Percentiles rank a stretch among this genome's conserved stretches.
Conservation (phyloP, 345 rosid genomes). For the Toxicodendron radicans region DNA sequence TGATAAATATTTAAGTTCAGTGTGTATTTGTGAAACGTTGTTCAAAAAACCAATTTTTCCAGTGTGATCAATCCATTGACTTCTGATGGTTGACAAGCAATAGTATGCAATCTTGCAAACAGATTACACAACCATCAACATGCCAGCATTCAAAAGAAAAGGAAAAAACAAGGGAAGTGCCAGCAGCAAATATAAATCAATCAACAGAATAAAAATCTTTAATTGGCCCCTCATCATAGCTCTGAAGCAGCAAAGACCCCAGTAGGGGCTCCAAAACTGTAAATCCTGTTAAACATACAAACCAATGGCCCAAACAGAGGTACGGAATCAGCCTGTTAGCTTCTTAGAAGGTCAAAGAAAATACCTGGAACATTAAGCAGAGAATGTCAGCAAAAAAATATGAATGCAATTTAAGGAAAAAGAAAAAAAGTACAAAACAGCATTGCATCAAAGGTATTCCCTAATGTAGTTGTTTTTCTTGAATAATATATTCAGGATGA, state of each 20-base stretch:
- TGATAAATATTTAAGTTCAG: not conserved
- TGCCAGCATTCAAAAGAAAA: not conserved
- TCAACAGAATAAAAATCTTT: constrained; percentile 14
- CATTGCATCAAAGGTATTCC: constrained; percentile 11
- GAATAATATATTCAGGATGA: not conserved
- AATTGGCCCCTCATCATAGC: constrained; percentile 29
- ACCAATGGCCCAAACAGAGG: constrained; percentile 83
- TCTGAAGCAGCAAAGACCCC: constrained; percentile 32
- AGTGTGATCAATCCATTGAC: not conserved
- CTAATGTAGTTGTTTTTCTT: not conserved
- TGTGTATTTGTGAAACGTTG: not conserved
- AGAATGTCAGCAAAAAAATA: constrained; percentile 46
- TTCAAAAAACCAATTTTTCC: not conserved
- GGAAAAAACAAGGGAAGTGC: not conserved
- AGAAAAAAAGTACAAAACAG: constrained; percentile 1
- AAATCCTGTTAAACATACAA: constrained; percentile 93
- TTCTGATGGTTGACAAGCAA: not conserved
- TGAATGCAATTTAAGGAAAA: constrained; percentile 4
- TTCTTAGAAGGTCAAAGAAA: constrained; percentile 95
- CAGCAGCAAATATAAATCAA: not conserved
- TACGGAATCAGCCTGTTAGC: constrained; percentile 89
- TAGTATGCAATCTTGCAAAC: constrained; percentile 1
- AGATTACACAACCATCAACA: not conserved
- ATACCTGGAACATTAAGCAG: constrained; percentile 91
- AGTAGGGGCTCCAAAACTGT: constrained; percentile 43